Evolutionary conservation across 1,139 yeast genomes (phyloP).

Genomic region (Geotrichum siamense): DNA sequence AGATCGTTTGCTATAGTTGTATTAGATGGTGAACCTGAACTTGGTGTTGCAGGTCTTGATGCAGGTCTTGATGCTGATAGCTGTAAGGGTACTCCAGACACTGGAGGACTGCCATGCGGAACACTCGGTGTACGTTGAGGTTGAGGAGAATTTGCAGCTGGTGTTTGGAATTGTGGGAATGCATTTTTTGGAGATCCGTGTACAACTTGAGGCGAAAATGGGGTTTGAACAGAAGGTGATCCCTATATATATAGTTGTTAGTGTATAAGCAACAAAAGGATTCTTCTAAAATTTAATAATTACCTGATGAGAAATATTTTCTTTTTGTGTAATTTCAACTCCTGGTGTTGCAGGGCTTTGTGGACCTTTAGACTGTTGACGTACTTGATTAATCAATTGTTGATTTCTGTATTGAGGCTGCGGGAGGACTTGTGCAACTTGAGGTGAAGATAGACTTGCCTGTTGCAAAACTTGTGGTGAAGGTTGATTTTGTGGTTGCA

Average conservation of each 20-base stretch:
- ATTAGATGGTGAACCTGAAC: constrained; percentile 50
- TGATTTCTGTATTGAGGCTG: constrained; percentile 22
- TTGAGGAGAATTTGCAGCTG: neutral
- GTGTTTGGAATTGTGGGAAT: neutral
- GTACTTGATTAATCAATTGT: constrained; percentile 20
- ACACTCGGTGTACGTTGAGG: neutral
- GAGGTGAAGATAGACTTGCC: constrained; percentile 18
- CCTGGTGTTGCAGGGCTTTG: constrained; percentile 2
- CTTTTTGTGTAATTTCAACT: neutral
- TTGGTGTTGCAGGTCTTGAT: constrained; percentile 39
- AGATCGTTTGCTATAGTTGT: constrained; percentile 11
- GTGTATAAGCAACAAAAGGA: neutral
- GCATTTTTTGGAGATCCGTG: constrained; percentile 6
- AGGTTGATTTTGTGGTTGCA: constrained; percentile 19
- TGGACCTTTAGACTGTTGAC: constrained; percentile 4
- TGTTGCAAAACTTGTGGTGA: constrained; percentile 21
- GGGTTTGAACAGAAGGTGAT: constrained; percentile 1
- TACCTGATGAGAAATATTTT: constrained; percentile 1
- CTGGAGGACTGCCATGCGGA: neutral
- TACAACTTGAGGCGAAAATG: constrained; percentile 5
- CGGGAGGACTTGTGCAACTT: constrained; percentile 17
- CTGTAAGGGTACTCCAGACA: no score
- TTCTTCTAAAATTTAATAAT: no score
- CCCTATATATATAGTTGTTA: neutral
- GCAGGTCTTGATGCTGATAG: constrained; percentile 9